Evolutionary conservation across 2,329 filamentous ascomycete genomes (phyloP), one percentile per base, ranked within the genome.

Genomic region (Aspergillus jensenii): DNA sequence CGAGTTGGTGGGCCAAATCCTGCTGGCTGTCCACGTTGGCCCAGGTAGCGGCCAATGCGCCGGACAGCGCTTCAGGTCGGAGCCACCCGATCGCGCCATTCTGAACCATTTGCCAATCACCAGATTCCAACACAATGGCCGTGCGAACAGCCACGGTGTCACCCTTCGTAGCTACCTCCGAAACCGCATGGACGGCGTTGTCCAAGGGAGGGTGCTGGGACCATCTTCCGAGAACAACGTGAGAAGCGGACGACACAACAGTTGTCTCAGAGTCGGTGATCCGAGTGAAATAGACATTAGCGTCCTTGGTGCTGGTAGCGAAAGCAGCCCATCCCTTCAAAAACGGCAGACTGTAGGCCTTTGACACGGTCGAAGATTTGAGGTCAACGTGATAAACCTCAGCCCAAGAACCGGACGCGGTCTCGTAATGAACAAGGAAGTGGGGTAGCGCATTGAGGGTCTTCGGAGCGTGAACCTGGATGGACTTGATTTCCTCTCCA

Each of bases 261-360:
- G 84, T 80, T 2, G 91, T 81, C 68, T 96, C 90, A 8, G 89
- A 85, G 35, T 87, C 80, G 0, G 90, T 92, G 60, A 95, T 81
- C 59, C 93, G 87, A 2, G 90, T 93, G 72, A 98, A 96, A 78
- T 91, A 97, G 7, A 96, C 88, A 67, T 95, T 93, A 19, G 89
- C 87, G 59, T 88, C 89, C 41, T 85, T 84, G 2, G 87, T 90
- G 75, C 89, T 95, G 0, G 86, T 88, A 0, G 92, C 89, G 70
- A 97, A 91, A 1, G 89, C 86, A 23, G 91, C 92, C 41, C 79
- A 80, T 1, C 89, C 90, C 23, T 83, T 75, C 19, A 92, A 74
- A 52, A 86, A 85, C 0, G 93, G 90, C 12, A 98, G 80, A 27
- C 88, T 86, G 71, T 96, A 96, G 0, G 89, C 89, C 72, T 90